Base-by-base conservation (phyloP, 1,284 basidiomycete genomes). In the Chalciporus piperatoides region DNA sequence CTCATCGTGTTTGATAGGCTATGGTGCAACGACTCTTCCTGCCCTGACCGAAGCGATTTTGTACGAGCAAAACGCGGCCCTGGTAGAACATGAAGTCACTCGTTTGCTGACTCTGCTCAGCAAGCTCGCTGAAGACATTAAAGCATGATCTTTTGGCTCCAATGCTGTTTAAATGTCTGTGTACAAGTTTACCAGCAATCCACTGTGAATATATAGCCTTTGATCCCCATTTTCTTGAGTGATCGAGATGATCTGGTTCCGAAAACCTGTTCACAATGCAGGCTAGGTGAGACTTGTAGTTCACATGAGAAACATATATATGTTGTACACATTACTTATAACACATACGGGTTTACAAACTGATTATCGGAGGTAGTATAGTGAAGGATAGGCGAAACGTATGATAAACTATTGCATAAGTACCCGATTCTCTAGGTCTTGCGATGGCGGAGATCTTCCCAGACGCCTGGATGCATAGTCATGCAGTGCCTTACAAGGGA, bases 1-100 rank as follows among this genome's bases (percentile, higher is more conserved):
- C 19, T 57, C 6, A 48, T 49, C 12, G 21, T 41, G 10, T 4
- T 41, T 41, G 7, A 43, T 58, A 86, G 87, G 87, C 3, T 95
- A 96, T 62, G 92, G 91, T 27, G 90, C 90, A 7, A 92, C 90
- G 1, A 89, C 89, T 2, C 77, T 95, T 62, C 93, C 92, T 6
- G 89, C 81, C 14, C 72, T 95, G 39, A 90, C 85, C 1, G 92
- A 95, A 65, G 84, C 90, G 5, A 74, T 94, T 51, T 78, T 81
- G 6, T 77, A 83, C 46, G 88, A 92, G 50, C 75, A 81, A 60
- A 81, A 87, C 58, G 59, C 67, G 15, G 79, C 76, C 10, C 67
- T 84, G 44, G 85, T 84, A 2, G 70, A 81, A 56, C 65, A 77
- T 53, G 90, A 93, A 65, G 78, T 80, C n/a, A 68, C 71, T 15